Percentiles rank a stretch among this genome's conserved stretches.
Conservation (phyloP, 2,329 filamentous ascomycete species). For the Fusarium begoniae region DNA sequence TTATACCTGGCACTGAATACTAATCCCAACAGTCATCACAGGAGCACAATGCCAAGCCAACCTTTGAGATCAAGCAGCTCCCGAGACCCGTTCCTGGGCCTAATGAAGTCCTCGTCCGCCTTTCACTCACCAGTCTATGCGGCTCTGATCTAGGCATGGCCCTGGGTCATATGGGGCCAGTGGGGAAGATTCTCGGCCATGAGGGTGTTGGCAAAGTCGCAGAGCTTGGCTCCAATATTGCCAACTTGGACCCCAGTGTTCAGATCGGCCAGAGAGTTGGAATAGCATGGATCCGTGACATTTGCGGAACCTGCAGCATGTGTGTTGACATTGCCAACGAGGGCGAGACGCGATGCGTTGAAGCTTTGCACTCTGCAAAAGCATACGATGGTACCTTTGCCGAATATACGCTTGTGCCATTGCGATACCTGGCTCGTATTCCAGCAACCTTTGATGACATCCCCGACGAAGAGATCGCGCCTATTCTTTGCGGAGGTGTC, state of each 20-base stretch:
- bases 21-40: constrained; percentile 13
- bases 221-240: constrained; percentile 48
- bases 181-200: constrained; percentile 51
- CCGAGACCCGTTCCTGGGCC: constrained; percentile 29
- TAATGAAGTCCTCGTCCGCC: constrained; percentile 45
- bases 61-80: constrained; percentile 11
- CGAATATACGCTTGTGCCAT: constrained; percentile 50
- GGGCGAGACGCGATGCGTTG: constrained; percentile 49
- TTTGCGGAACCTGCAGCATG: constrained; percentile 46
- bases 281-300: constrained; percentile 51
- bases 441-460: constrained; percentile 38
- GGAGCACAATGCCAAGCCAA: constrained; percentile 9
- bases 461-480: constrained; percentile 50
- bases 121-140: constrained; percentile 50
- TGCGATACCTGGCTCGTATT: constrained; percentile 45
- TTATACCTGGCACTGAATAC: background rate
- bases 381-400: constrained; percentile 51
- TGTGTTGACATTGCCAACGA: constrained; percentile 45
- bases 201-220: constrained; percentile 55
- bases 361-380: constrained; percentile 45
- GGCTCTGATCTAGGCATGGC: constrained; percentile 53
- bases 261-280: constrained; percentile 49
- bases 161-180: constrained; percentile 49
- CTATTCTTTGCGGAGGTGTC: constrained; percentile 54
- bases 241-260: constrained; percentile 33